phyloP scores from a whole-genome alignment of 2,329 filamentous ascomycete genomes.

The Trichoderma asperellum region DNA sequence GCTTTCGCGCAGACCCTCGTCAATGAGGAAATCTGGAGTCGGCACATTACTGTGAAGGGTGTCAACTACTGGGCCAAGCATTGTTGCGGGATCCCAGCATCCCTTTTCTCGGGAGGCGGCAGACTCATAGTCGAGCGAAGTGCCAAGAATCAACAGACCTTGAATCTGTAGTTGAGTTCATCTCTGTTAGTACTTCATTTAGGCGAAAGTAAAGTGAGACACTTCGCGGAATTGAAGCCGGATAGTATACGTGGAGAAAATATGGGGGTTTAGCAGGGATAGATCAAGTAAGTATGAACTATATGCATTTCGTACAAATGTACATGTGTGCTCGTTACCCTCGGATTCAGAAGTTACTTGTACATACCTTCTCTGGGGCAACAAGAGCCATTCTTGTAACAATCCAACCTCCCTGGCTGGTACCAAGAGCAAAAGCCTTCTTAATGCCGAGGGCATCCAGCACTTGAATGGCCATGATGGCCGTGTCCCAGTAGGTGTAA shows the following conservation, averaged over 20 bases:
- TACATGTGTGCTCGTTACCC: not conserved
- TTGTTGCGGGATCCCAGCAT: conserved; percentile 53
- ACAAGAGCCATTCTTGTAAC: conserved; percentile 55
- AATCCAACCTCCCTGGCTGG: conserved; percentile 58
- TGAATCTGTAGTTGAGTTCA: conserved; percentile 43
- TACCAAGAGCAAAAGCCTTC: conserved; percentile 55
- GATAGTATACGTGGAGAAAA: conserved; percentile 4
- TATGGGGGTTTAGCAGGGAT: conserved; percentile 11
- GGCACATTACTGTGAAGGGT: conserved; percentile 45
- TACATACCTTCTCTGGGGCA: conserved; percentile 51
- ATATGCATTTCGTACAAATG: not conserved
- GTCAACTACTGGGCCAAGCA: conserved; percentile 48
- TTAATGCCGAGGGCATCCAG: conserved; percentile 54
- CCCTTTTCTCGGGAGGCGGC: conserved; percentile 49
- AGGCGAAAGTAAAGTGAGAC: conserved; percentile 17
- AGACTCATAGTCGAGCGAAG: conserved; percentile 59
- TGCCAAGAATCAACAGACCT: conserved; percentile 54
- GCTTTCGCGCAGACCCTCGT: conserved; percentile 51
- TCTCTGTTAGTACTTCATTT: conserved; percentile 26
- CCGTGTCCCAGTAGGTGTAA: conserved; percentile 61
- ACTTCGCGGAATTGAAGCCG: conserved; percentile 10
- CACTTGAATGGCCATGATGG: conserved; percentile 59
- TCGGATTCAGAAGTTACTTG: not conserved
- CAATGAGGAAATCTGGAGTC: conserved; percentile 53
- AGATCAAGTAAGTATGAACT: not conserved